phyloP scores from a whole-genome alignment of 2,329 filamentous ascomycete genomes.

The Xylariaceae sp. region DNA sequence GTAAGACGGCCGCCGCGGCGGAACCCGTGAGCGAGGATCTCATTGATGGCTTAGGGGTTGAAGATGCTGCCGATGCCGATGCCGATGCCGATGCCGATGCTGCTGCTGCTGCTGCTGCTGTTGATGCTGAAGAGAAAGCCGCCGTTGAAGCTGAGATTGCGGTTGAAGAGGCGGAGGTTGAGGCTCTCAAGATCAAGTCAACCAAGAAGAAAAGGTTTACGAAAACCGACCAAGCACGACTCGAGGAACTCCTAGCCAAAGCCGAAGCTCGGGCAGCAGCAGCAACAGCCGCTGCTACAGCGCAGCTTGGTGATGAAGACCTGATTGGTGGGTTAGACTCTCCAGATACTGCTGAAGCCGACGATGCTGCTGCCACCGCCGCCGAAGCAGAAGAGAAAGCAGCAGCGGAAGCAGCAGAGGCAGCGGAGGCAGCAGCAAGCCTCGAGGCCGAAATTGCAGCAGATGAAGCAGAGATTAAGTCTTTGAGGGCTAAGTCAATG shows the following conservation, averaged over 20 bases:
- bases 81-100: conserved; percentile 1
- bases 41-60: conserved; percentile 9
- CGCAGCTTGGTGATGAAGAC: no score
- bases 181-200: conserved; percentile 23
- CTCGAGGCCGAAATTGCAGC: conserved; percentile 9
- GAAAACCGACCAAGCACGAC: conserved; percentile 30
- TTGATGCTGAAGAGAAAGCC: conserved; percentile 3
- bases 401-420: conserved; percentile 3
- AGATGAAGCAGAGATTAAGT: conserved; percentile 6
- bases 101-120: neutral
- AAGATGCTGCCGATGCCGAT: conserved; percentile 9
- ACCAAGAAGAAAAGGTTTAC: conserved; percentile 36
- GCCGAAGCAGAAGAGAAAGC: conserved; percentile 19
- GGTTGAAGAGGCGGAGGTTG: conserved; percentile 26
- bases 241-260: conserved; percentile 20
- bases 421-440: neutral
- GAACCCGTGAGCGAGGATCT: conserved; percentile 12
- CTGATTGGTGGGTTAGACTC: no score
- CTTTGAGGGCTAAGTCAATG: conserved; percentile 1
- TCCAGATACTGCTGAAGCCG: neutral
- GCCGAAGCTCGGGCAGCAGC: conserved; percentile 9
- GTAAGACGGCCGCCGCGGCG: conserved; percentile 4
- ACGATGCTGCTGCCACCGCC: conserved; percentile 28
- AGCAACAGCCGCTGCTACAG: neutral
- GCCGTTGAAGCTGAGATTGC: conserved; percentile 13